Evolutionary conservation across 2,329 filamentous ascomycete species (phyloP).

Genomic region (Ascocoryne sarcoides): DNA sequence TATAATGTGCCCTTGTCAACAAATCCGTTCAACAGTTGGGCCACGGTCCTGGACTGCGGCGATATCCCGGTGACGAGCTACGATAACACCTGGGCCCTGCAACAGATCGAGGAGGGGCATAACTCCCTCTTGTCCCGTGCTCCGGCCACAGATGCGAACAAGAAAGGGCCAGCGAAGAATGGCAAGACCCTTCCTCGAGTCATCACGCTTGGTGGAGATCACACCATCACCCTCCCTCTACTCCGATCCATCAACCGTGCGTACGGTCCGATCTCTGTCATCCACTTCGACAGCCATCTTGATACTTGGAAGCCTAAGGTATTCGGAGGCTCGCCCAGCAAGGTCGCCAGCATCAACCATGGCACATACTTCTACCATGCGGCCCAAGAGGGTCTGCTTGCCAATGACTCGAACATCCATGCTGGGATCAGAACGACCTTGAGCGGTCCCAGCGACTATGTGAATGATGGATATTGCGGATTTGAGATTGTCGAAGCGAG

Average conservation of each 20-base stretch:
- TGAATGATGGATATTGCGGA: constrained; percentile 77
- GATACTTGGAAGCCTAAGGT: constrained; percentile 79
- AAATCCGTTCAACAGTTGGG: constrained; percentile 76
- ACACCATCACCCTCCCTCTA: constrained; percentile 53
- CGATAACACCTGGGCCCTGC: constrained; percentile 72
- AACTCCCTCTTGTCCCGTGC: constrained; percentile 62
- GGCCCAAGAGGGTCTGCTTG: constrained; percentile 64
- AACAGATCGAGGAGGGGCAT: constrained; percentile 81
- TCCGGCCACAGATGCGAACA: constrained; percentile 59
- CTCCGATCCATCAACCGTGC: constrained; percentile 51
- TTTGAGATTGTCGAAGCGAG: constrained; percentile 74
- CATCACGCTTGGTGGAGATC: constrained; percentile 65
- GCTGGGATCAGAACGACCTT: constrained; percentile 79
- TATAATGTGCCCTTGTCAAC: constrained; percentile 76
- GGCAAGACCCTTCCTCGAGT: constrained; percentile 71
- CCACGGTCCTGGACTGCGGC: constrained; percentile 72
- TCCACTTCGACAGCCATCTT: constrained; percentile 55
- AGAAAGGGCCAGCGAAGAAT: constrained; percentile 58
- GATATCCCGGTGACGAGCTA: constrained; percentile 81
- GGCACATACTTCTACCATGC: constrained; percentile 87
- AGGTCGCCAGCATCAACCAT: constrained; percentile 73
- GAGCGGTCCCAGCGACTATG: constrained; percentile 70
- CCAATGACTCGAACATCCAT: constrained; percentile 80
- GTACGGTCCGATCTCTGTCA: constrained; percentile 52
- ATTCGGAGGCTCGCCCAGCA: constrained; percentile 71